Base-by-base conservation (phyloP, 345 rosid species). In the Eucalyptus leucophloia region DNA sequence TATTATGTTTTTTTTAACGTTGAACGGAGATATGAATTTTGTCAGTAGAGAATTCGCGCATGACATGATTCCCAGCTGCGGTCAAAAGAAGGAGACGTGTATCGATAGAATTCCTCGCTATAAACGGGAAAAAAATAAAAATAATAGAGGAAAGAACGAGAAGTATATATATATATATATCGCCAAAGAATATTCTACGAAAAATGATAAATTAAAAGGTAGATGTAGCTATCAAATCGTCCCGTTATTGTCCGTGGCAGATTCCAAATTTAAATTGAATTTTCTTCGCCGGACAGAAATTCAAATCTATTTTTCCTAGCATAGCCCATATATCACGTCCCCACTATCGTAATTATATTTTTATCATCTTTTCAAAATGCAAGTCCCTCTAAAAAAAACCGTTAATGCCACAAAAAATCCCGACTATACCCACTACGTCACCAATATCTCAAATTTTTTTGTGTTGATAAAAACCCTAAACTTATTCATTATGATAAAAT, bases 361-460 rank as follows among this genome's bases (percentile, higher is more conserved):
- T 13, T 13, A 12, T 28, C 69, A 6, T 28, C 32, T 4, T 62
- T 30, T 62, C 34, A 28, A 6, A 30, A 28, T 12, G 32, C 5
- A 30, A 13, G 18, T 28, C 69, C 69, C 69, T 28, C 17, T 62
- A 10, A 56, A 56, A 9, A 54, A 56, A 56, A 56, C 0, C 0
- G 0, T 56, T 56, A 56, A 24, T 24, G 30, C 30, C 13, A 56
- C 13, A 56, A 56, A 24, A 56, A 24, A 23, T 56, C 13, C 62
- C 0, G 2, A 10, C 30, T 56, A 56, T 56, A 23, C 2, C 13
- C 62, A 56, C 2, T 23, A 11, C 0, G 1, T 24, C 2, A 10
- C 30, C 30, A 10, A 24, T 23, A 56, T 56, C 14, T 26, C 7
- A 3, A 24, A 8, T 2, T 1, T 56, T 56, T 56, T 56, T 24